These are phyloP conservation scores for Prunus campanulata DNA, from an alignment of 306 rosid genomes.

Conservation along the genomic window DNA sequence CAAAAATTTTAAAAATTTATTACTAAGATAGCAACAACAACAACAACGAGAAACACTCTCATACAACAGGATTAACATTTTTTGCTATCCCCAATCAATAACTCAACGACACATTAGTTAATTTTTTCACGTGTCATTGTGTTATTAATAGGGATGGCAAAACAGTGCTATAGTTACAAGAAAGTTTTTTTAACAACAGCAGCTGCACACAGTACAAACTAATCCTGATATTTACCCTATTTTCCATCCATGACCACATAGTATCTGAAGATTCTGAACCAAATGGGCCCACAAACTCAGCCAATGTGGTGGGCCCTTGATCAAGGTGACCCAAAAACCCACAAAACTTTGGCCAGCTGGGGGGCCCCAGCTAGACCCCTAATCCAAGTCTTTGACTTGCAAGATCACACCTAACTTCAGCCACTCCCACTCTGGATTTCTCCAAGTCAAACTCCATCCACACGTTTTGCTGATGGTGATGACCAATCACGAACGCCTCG, in stretches of 20 bases:
- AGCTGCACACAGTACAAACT: not conserved
- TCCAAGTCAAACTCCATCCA: conserved; percentile 90
- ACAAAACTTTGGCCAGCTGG: not conserved
- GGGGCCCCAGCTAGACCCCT: conserved; percentile 1
- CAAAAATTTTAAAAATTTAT: not conserved
- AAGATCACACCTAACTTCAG: conserved; percentile 58
- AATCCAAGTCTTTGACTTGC: conserved; percentile 65
- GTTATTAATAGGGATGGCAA: accelerated
- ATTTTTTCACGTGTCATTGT: accelerated
- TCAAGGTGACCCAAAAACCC: not conserved
- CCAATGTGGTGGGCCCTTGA: not conserved
- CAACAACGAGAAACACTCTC: not conserved
- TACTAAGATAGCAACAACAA: not conserved
- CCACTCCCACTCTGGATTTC: conserved; percentile 73
- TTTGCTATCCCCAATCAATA: accelerated
- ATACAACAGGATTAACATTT: not conserved
- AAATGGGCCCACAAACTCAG: not conserved
- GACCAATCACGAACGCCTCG: conserved; percentile 74
- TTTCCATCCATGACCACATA: not conserved
- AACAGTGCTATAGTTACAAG: too few relatives aligned
- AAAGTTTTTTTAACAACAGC: too few relatives aligned
- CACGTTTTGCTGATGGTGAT: conserved; percentile 82
- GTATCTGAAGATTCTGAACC: too few relatives aligned
- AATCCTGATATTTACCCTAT: not conserved
- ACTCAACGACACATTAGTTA: too few relatives aligned